A percentile compares a stretch with the other conserved stretches of the same genome.
Conservation (phyloP, 2,329 filamentous ascomycete genomes). For the Xylaria sp. region DNA sequence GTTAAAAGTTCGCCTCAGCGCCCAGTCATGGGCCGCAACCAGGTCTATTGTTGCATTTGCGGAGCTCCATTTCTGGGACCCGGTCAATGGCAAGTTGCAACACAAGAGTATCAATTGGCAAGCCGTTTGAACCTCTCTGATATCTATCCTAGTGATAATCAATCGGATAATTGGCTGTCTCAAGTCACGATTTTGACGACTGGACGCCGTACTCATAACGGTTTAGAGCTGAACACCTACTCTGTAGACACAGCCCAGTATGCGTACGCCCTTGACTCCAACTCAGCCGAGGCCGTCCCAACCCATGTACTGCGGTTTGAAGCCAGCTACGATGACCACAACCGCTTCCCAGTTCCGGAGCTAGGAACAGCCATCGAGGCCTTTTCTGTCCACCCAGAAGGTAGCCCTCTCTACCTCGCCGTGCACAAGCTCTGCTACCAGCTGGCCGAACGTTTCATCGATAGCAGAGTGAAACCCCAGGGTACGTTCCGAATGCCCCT, state of each 20-base stretch:
- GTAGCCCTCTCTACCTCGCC: not conserved
- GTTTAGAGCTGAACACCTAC: not conserved
- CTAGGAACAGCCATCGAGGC: not conserved
- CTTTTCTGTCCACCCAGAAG: not conserved
- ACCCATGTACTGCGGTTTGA: not conserved
- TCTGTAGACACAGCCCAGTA: not conserved
- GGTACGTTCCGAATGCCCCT: not conserved
- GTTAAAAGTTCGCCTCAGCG: not conserved
- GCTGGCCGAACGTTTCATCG: not conserved
- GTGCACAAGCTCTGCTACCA: not conserved
- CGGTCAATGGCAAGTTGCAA: not conserved
- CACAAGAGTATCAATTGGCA: not conserved
- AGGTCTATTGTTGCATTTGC: not conserved
- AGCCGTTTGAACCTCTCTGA: not conserved
- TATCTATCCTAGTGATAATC: not conserved
- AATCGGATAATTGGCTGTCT: not conserved
- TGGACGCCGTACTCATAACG: not conserved
- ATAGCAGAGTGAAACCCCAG: not conserved
- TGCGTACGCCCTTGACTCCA: not conserved
- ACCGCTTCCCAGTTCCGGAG: not conserved
- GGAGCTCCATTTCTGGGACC: not conserved
- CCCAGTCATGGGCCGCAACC: not conserved
- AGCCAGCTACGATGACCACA: not conserved
- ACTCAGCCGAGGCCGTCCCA: not conserved
- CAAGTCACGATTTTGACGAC: not conserved